Evolutionary conservation across 805 yeast species (phyloP), one percentile per base, ranked within the genome.

Genomic region (Schwanniomyces polymorphus): DNA sequence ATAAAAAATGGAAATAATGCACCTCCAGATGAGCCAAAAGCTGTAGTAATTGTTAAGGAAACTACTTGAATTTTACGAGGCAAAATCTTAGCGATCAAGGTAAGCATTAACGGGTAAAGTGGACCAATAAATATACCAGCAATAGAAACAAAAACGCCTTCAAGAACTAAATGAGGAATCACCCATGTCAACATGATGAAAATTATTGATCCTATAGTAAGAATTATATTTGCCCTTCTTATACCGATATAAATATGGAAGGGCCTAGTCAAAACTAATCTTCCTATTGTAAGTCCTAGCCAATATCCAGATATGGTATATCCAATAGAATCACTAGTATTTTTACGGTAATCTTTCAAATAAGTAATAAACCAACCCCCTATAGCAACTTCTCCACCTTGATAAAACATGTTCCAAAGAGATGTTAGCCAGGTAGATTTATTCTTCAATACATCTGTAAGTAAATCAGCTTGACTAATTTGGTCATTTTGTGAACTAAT

Each of bases 311-410:
- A 78, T 0, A 86, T 81, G 11, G 84, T 81, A 56, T 80, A 83
- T 7, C 90, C 86, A 58, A 82, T 78, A 17, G 68, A 60, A 1
- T 68, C 53, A 27, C 68, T 68, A 42, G 70, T 66, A 14, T 82
- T 82, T 12, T 73, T 64, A 47, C 86, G 76, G 44, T 81, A 77
- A 23, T 75, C 78, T 37, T 82, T 68, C 46, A 86, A 64, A 56
- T 77, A 86, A 2, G 89, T 81, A 41, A 82, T 82, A 16, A 82
- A 67, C 91, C 91, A 86, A 2, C 89, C 85, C 1, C 85, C 90
- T 49, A 85, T 65, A 1, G 85, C 66, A 25, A 85, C 84, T 60
- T 86, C 91, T 2, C 82, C 78, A 6, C 91, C 92, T 53, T 84
- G 79, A 56, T 86, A 86, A 42, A 80, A 71, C 53, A 86, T 78